phyloP scores from a whole-genome alignment of 2,329 filamentous ascomycete species.

The Xenosphaeropsis pyriputrescens region DNA sequence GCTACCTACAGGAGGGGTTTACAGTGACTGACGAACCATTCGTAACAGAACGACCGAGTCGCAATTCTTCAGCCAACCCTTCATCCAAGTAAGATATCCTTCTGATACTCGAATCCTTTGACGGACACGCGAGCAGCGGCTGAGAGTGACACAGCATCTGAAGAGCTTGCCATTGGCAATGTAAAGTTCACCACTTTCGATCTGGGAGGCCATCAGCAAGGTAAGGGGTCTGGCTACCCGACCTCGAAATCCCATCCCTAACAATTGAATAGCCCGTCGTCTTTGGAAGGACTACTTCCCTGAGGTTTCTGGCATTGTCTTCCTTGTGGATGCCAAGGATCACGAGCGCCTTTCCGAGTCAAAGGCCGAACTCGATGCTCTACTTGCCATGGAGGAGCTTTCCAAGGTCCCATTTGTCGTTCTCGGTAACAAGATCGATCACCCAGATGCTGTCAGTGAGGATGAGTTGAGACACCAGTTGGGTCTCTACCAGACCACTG shows the following conservation, averaged over 20 bases:
- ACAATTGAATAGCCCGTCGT: constrained; percentile 51
- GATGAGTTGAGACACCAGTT: constrained; percentile 87
- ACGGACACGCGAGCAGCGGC: constrained; percentile 8
- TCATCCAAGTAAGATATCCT: constrained; percentile 55
- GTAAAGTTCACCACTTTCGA: constrained; percentile 93
- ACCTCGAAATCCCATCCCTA: background rate
- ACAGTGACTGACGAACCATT: no score
- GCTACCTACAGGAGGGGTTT: no score
- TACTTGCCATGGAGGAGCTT: constrained; percentile 93
- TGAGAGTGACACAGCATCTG: constrained; percentile 45
- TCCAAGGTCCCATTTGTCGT: constrained; percentile 91
- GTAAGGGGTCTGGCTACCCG: constrained; percentile 23
- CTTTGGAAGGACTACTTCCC: constrained; percentile 97
- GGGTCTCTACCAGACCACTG: constrained; percentile 89
- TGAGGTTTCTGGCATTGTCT: constrained; percentile 91
- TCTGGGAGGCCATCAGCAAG: constrained; percentile 85
- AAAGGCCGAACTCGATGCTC: constrained; percentile 91
- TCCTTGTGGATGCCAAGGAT: constrained; percentile 95
- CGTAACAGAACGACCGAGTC: constrained; percentile 71
- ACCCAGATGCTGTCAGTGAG: constrained; percentile 88
- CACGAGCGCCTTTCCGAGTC: constrained; percentile 87
- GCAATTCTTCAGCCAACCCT: constrained; percentile 82
- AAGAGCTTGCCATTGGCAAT: constrained; percentile 85
- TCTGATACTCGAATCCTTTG: background rate
- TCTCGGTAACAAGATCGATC: constrained; percentile 98